Evolutionary conservation across 371 early-diverging fungal genomes (phyloP).

Genomic region (Synchytrium microbalum): DNA sequence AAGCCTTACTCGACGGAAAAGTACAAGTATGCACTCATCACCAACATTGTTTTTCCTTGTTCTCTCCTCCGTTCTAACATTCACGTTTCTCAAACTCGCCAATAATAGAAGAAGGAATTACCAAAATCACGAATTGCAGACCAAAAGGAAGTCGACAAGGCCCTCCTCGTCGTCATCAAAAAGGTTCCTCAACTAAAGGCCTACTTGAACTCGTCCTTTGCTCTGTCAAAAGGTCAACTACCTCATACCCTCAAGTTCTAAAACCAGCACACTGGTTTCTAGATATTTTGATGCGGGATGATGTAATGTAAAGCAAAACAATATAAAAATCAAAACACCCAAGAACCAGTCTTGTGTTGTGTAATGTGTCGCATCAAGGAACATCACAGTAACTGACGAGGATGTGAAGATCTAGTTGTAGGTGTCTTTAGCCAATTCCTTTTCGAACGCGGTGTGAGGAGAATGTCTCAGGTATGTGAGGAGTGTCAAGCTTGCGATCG

Average conservation of each 20-base stretch:
- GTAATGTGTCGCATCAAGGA: too few species aligned
- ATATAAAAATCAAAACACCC: too few species aligned
- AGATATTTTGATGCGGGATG: too few species aligned
- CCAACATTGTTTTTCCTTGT: background rate
- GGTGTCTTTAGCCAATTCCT: too few species aligned
- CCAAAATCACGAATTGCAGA: slow-evolving; percentile 64
- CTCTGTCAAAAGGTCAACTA: slow-evolving; percentile 88
- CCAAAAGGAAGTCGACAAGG: slow-evolving; percentile 83
- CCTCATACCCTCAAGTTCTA: slow-evolving; percentile 92
- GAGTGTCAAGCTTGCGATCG: too few species aligned
- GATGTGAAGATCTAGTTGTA: too few species aligned
- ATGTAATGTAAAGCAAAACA: too few species aligned
- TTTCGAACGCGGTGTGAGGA: too few species aligned
- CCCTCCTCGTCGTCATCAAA: slow-evolving; percentile 66
- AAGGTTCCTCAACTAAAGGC: slow-evolving; percentile 76
- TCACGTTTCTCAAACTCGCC: background rate
- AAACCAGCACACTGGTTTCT: too few species aligned
- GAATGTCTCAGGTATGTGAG: too few species aligned
- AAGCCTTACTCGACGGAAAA: slow-evolving; percentile 76
- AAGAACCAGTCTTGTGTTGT: too few species aligned
- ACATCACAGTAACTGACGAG: too few species aligned
- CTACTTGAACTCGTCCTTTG: slow-evolving; percentile 80
- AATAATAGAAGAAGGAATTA: slow-evolving; percentile 50
- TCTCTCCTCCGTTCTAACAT: background rate
- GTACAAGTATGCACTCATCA: slow-evolving; percentile 14